A percentile compares a stretch with the other conserved stretches of the same genome.
phyloP scores from a whole-genome alignment of 768 basidiomycete species.

The Termitomyces sp. region DNA sequence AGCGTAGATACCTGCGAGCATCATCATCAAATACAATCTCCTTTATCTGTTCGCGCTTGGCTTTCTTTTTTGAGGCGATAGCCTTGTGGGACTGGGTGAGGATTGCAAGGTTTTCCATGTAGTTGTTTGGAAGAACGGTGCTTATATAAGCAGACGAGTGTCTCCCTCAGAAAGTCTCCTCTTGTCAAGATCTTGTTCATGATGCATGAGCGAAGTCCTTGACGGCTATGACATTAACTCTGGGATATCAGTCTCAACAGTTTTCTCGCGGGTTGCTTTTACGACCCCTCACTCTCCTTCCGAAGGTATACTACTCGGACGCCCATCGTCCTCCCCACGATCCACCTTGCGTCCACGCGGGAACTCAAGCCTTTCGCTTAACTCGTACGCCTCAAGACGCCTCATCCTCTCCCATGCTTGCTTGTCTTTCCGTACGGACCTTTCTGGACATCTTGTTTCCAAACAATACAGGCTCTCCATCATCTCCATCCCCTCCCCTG shows the following conservation, averaged over 20 bases:
- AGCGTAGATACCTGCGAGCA: constrained; percentile 59
- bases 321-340: constrained; percentile 9
- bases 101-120: constrained; percentile 35
- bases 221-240: constrained; percentile 13
- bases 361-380: constrained; percentile 9
- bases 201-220: no score
- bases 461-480: constrained; percentile 18
- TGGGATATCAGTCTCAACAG: constrained; percentile 11
- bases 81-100: constrained; percentile 64
- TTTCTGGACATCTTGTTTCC: constrained; percentile 21
- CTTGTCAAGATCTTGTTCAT: no score
- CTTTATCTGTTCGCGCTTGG: constrained; percentile 65
- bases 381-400: constrained; percentile 7
- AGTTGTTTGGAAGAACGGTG: constrained; percentile 2
- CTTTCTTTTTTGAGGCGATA: constrained; percentile 64
- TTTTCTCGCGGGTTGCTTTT: constrained; percentile 1
- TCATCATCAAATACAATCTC: constrained; percentile 86
- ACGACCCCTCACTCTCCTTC: constrained; percentile 9
- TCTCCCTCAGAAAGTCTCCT: no score
- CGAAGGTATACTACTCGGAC: constrained; percentile 12
- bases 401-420: constrained; percentile 21
- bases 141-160: constrained; percentile 16
- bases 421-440: constrained; percentile 14
- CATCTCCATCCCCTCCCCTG: constrained; percentile 39
- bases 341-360: constrained; percentile 18